phyloP scores from a whole-genome alignment of 179 eudicot species.

The Actinidia arguta region DNA sequence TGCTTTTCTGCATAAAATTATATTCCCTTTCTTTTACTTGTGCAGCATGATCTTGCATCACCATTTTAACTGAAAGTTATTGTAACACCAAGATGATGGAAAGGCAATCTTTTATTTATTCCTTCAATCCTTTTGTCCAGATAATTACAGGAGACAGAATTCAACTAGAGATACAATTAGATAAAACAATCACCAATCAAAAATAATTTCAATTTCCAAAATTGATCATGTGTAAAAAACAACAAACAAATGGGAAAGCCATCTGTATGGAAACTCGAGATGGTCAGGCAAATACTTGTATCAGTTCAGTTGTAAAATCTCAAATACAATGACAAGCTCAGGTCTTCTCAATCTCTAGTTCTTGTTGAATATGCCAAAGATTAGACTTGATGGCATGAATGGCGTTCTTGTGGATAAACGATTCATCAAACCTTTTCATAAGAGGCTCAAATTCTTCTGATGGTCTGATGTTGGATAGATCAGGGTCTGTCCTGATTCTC shows the following conservation, averaged over 20 bases:
- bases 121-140: conserved; percentile 10
- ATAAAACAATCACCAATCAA: not conserved
- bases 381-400: conserved; percentile 86
- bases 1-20: no score
- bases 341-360: conserved; percentile 36
- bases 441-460: conserved; percentile 77
- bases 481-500: conserved; percentile 91
- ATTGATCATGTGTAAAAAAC: conserved; percentile 14
- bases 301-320: not conserved
- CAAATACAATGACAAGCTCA: not conserved
- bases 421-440: conserved; percentile 87
- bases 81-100: not conserved
- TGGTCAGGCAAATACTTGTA: not conserved
- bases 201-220: conserved; percentile 12
- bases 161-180: not conserved
- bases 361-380: conserved; percentile 84
- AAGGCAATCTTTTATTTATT: not conserved
- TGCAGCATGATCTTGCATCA: not conserved
- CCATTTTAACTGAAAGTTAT: not conserved
- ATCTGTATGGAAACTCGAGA: not conserved
- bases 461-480: conserved; percentile 72
- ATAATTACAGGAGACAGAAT: not conserved
- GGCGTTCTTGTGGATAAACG: conserved; percentile 94
- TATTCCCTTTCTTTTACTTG: not conserved
- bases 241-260: conserved; percentile 1